Evolutionary conservation across 177 flowering plant species (phyloP), one percentile per base, ranked within the genome.

Genomic region (Vitis hybrid): DNA sequence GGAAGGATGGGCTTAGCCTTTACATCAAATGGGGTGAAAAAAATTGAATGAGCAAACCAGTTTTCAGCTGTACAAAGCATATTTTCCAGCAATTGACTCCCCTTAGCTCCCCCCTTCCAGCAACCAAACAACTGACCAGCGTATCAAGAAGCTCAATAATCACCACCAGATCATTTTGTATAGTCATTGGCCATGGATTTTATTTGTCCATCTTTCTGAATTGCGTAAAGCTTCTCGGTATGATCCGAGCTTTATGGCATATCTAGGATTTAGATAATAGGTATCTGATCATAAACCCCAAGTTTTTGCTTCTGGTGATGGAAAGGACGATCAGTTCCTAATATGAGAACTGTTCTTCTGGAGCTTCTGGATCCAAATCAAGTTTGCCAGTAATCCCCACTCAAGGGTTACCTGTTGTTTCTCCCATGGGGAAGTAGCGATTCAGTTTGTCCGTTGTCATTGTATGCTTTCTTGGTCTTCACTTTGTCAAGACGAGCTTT

Each of bases 401-500:
- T 31, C 14, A 3, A 49, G 5, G 48, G 51, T 75, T 76, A 81
- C 60, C 74, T 71, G 64, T 68, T 76, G 29, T 48, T 72, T 52
- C 51, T 63, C 62, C 53, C 68, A 31, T 77, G 49, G 60, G 69
- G 71, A 15, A 86, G 81, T 12, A 82, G 79, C 10, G 82, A 70
- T 76, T 83, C 80, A 12, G 76, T 76, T 65, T 75, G 86, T 49
- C 78, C 79, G 45, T 71, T 76, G 7, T 76, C 74, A 29, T 14
- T 56, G 19, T 68, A 9, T 19, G 59, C 60, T 55, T 74, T 81
- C 70, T 64, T 66, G 26, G 60, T 55, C 73, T 81, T 86, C 55
- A 51, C 58, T 70, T 81, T 87, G 72, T 83, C 89, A 16, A 74
- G 3, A 31, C 82, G 87, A 72, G 89, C 86, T 76, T 79, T 87